Base-by-base conservation (phyloP, 1,139 yeast genomes). In the Citeromyces hawaiiensis region DNA sequence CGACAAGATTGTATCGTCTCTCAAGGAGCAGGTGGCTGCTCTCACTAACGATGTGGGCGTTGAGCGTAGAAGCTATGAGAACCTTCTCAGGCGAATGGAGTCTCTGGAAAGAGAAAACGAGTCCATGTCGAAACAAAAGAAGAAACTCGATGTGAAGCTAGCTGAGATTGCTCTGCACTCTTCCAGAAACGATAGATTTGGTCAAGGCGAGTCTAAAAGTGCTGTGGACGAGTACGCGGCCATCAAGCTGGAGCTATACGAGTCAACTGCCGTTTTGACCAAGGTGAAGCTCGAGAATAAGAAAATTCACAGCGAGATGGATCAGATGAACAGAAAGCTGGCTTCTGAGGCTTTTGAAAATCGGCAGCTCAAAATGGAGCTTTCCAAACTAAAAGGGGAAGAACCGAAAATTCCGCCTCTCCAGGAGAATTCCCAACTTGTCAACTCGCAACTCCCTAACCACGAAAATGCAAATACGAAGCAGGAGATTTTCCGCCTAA, bases 251-350 rank as follows among this genome's bases (percentile, higher is more conserved):
- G 70, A 70, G 45, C 54, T 76, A 34, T 71, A 72, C 44, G 80
- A 75, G 43, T 67, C 63, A 35, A 64, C 66, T 42, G 78, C 77
- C 6, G 54, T 60, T 4, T 51, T 74, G 38, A 63, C 76, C 36
- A 68, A 64, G 38, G 78, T 74, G 45, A 63, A 64, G 39, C 70
- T 73, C 39, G 81, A 74, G 45, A 75, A 72, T 45, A 52, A 50
- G 36, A 70, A 71, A 46, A 53, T 79, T 35, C 57, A 62, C n/a
- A 77, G 79, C 39, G 85, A 80, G 44, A 49, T 79, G 40, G 64
- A 68, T 29, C 59, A 78, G 47, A 56, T 81, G 10, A 81, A 76
- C 47, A 68, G 73, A 0, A 59, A 73, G 45, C 48, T 71, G 14
- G 76, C 76, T 1, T 64, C 76, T 6, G 72, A 72, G 38, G 61